Percentiles rank a stretch among this genome's conserved stretches.
These are phyloP conservation scores for Scheffersomyces coipomensis DNA, from an alignment of 805 yeast species.

Conservation along the genomic window DNA sequence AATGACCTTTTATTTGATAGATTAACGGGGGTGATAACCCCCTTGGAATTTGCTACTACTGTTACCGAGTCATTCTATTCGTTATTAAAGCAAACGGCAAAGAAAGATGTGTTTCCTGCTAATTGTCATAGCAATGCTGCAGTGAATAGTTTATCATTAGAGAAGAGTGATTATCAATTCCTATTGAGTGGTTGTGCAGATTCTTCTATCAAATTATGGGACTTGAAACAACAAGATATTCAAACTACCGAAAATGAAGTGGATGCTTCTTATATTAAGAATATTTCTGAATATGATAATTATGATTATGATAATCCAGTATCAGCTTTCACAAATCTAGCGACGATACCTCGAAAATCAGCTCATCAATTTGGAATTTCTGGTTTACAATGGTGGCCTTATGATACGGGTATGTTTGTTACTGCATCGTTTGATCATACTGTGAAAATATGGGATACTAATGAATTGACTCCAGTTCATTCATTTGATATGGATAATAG, in stretches of 20 bases:
- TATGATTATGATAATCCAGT: slow-evolving; percentile 33
- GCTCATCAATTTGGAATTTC: slow-evolving; percentile 75
- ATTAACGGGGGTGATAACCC: slow-evolving; percentile 23
- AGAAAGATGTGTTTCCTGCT: slow-evolving; percentile 32
- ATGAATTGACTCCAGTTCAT: slow-evolving; percentile 62
- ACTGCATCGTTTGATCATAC: slow-evolving; percentile 78
- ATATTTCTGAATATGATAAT: slow-evolving; percentile 15
- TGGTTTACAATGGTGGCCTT: slow-evolving; percentile 81
- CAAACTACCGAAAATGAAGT: slow-evolving; percentile 11
- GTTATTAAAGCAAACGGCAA: slow-evolving; percentile 19
- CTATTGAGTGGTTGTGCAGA: slow-evolving; percentile 75
- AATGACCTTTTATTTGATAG: slow-evolving; percentile 38
- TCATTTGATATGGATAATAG: slow-evolving; percentile 59
- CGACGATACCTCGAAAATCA: slow-evolving; percentile 35
- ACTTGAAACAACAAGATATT: slow-evolving; percentile 24
- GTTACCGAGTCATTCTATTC: slow-evolving; percentile 35
- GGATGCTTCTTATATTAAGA: slow-evolving; percentile 8
- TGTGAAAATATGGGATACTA: slow-evolving; percentile 81
- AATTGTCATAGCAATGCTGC: slow-evolving; percentile 49
- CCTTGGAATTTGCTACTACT: slow-evolving; percentile 33
- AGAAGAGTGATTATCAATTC: slow-evolving; percentile 41
- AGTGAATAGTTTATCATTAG: slow-evolving; percentile 61
- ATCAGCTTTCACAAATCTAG: slow-evolving; percentile 22
- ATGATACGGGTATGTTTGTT: slow-evolving; percentile 82
- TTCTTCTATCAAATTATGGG: slow-evolving; percentile 68